Conservation (phyloP, 2,329 filamentous ascomycete species). For the Claviceps sp. region DNA sequence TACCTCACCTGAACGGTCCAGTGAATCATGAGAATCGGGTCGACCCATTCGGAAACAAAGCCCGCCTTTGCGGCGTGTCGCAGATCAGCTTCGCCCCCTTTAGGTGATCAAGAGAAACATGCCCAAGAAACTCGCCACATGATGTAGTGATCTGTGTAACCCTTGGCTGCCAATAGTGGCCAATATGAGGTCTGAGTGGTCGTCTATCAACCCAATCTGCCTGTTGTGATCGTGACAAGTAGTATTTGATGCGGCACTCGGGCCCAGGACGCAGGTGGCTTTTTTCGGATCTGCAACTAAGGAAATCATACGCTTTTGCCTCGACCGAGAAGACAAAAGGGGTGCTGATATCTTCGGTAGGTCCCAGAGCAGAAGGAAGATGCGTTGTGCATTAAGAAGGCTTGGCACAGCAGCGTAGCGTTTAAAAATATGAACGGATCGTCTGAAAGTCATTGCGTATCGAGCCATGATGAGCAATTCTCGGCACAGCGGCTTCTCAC, state of each 20-base stretch:
- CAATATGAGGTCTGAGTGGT: slow-evolving; percentile 1
- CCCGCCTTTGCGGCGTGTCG: background rate
- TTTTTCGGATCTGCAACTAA: background rate
- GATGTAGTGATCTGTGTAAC: slow-evolving; percentile 9
- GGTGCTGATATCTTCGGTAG: background rate
- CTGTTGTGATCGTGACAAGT: slow-evolving; percentile 1
- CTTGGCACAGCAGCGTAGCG: background rate
- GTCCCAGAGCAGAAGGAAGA: background rate
- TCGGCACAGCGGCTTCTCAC: background rate
- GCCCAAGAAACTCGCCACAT: slow-evolving; percentile 3
- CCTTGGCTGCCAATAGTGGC: slow-evolving; percentile 3
- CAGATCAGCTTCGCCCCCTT: slow-evolving; percentile 2
- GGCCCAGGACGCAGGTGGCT: background rate
- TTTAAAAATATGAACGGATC: background rate
- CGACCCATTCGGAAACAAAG: background rate
- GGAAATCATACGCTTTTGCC: background rate
- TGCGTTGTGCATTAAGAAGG: background rate
- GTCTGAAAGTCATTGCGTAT: background rate
- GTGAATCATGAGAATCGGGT: background rate
- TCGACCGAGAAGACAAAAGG: background rate
- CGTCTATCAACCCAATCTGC: background rate
- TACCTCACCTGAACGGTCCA: background rate
- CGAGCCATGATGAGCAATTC: background rate
- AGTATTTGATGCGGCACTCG: background rate
- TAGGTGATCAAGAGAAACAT: background rate